Evolutionary conservation across 345 rosid species (phyloP).

Genomic region (Cardamine occulta): DNA sequence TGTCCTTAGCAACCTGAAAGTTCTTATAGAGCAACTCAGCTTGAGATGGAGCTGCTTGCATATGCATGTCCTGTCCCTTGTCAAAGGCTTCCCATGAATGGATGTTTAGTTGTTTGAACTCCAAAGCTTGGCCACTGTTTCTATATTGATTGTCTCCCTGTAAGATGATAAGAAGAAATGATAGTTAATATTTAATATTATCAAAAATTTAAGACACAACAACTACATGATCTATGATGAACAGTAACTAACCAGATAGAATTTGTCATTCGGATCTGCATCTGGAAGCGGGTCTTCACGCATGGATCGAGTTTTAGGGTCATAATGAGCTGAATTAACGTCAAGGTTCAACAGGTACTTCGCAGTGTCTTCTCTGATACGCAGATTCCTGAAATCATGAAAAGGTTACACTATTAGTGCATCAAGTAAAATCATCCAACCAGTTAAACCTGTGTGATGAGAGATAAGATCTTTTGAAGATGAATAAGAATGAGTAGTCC

Average conservation of each 20-base stretch:
- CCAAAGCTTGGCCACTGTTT: slow-evolving; percentile 73
- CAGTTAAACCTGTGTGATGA: background rate
- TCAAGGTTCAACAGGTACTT: slow-evolving; percentile 77
- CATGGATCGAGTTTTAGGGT: slow-evolving; percentile 80
- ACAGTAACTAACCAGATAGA: slow-evolving; percentile 53
- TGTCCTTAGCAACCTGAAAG: slow-evolving; percentile 56
- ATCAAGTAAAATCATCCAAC: background rate
- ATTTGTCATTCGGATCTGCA: slow-evolving; percentile 75
- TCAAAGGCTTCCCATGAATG: slow-evolving; percentile 47
- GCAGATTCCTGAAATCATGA: slow-evolving; percentile 56
- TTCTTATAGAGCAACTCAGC: slow-evolving; percentile 65
- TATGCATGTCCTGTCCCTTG: slow-evolving; percentile 78
- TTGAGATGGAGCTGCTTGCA: slow-evolving; percentile 79
- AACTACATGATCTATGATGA: slow-evolving; percentile 4
- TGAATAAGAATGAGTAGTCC: background rate
- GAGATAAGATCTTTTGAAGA: background rate
- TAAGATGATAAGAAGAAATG: background rate
- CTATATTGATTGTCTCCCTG: slow-evolving; percentile 80
- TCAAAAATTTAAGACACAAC: background rate
- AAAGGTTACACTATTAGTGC: slow-evolving; percentile 16
- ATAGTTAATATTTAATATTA: background rate
- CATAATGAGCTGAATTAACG: slow-evolving; percentile 76
- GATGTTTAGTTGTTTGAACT: slow-evolving; percentile 55
- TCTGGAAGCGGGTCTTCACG: slow-evolving; percentile 87
- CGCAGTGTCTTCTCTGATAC: slow-evolving; percentile 80